phyloP scores from a whole-genome alignment of 148 eudicot species.

The Arctostaphylos glauca region DNA sequence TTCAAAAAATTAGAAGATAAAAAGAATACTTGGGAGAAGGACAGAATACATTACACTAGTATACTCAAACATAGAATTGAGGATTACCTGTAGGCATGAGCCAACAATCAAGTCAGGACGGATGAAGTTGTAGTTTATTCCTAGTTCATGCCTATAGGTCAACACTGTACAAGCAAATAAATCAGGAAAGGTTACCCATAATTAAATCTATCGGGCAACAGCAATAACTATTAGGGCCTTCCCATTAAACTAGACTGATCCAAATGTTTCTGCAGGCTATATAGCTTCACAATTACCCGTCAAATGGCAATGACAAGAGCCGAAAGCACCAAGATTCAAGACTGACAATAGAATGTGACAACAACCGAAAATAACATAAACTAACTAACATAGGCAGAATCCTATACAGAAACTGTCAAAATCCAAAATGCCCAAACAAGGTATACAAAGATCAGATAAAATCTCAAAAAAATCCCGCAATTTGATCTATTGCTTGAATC shows the following conservation, averaged over 20 bases:
- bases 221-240: background rate
- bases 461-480: too few species aligned
- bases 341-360: background rate
- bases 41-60: background rate
- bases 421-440: too few species aligned
- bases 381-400: background rate
- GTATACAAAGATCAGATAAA: too few species aligned
- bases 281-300: background rate
- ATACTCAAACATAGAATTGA: constrained; percentile 11
- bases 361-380: background rate
- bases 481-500: too few species aligned
- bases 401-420: background rate
- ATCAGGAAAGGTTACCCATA: constrained; percentile 12
- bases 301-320: too few species aligned
- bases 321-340: too few species aligned
- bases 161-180: constrained; percentile 48
- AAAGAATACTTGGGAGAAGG: background rate
- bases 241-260: background rate
- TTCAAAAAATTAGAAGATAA: constrained; percentile 15
- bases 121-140: constrained; percentile 90
- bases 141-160: constrained; percentile 93
- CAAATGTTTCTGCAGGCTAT: background rate
- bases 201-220: background rate
- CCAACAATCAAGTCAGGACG: constrained; percentile 95
- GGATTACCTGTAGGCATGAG: constrained; percentile 87